Percentiles rank a stretch among this genome's conserved stretches.
Evolutionary conservation across 805 yeast genomes (phyloP).

Genomic region (Candida gorgasii): DNA sequence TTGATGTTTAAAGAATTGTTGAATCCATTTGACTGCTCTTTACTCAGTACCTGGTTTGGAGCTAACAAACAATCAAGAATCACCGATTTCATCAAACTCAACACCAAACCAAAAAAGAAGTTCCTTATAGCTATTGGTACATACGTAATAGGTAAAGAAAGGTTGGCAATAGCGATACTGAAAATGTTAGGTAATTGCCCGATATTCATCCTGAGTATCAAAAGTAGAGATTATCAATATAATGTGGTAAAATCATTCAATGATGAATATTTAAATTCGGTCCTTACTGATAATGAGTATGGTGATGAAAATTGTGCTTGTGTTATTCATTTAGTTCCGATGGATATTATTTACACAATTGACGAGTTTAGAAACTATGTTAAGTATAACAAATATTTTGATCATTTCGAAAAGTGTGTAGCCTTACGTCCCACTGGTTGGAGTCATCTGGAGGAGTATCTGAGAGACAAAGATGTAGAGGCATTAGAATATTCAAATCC

Average conservation of each 20-base stretch:
- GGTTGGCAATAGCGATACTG: conserved; percentile 70
- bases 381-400: conserved; percentile 43
- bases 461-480: conserved; percentile 9
- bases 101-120: conserved; percentile 27
- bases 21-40: conserved; percentile 23
- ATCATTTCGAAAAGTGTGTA: conserved; percentile 57
- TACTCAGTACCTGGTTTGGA: conserved; percentile 36
- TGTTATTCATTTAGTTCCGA: conserved; percentile 67
- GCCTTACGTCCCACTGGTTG: conserved; percentile 91
- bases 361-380: conserved; percentile 51
- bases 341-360: conserved; percentile 54
- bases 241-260: conserved; percentile 47
- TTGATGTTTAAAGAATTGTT: conserved; percentile 47
- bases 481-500: conserved; percentile 11
- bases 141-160: conserved; percentile 91
- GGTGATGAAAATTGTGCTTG: conserved; percentile 49
- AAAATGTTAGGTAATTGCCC: conserved; percentile 47
- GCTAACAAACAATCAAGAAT: conserved; percentile 36
- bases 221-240: conserved; percentile 43
- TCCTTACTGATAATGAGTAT: conserved; percentile 30
- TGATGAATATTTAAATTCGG: conserved; percentile 40
- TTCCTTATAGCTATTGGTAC: conserved; percentile 76
- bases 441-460: conserved; percentile 48
- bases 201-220: conserved; percentile 52
- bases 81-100: conserved; percentile 32